phyloP scores from a whole-genome alignment of 1,284 basidiomycete genomes.

The Papiliotrema laurentii region DNA sequence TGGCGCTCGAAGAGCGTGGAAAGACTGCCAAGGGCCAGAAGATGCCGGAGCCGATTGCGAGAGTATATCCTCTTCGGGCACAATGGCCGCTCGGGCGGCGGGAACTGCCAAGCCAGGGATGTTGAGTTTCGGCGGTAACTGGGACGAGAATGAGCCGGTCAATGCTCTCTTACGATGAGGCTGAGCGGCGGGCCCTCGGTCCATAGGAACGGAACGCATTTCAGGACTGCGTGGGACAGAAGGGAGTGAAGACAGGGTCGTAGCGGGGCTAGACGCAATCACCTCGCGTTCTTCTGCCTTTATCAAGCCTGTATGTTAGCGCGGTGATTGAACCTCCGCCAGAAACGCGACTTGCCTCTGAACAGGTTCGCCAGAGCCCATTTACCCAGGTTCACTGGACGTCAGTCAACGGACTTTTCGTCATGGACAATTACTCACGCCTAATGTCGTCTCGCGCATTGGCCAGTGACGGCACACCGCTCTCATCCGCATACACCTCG shows the following conservation, averaged over 20 bases:
- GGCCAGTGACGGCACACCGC: constrained; percentile 59
- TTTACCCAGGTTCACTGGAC: constrained; percentile 47
- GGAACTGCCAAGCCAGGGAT: constrained; percentile 62
- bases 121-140: constrained; percentile 43
- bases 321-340: not conserved
- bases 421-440: constrained; percentile 55
- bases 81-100: constrained; percentile 55
- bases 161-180: constrained; percentile 32
- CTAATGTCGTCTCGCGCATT: constrained; percentile 68
- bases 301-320: constrained; percentile 31
- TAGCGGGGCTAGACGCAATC: constrained; percentile 5
- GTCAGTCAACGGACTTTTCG: constrained; percentile 7
- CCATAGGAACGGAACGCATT: constrained; percentile 39
- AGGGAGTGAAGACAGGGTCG: constrained; percentile 22
- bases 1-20: constrained; percentile 17
- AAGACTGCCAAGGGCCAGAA: constrained; percentile 19
- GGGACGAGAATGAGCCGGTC: constrained; percentile 19
- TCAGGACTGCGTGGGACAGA: constrained; percentile 28
- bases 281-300: constrained; percentile 44
- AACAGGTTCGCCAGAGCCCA: constrained; percentile 46
- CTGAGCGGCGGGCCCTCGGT: constrained; percentile 22
- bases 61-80: constrained; percentile 31
- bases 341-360: constrained; percentile 16
- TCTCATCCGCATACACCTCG: constrained; percentile 91
- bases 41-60: constrained; percentile 28